These are phyloP conservation scores for Scedosporium apiospermum DNA, from an alignment of 2,329 filamentous ascomycete genomes.

Conservation along the genomic window DNA sequence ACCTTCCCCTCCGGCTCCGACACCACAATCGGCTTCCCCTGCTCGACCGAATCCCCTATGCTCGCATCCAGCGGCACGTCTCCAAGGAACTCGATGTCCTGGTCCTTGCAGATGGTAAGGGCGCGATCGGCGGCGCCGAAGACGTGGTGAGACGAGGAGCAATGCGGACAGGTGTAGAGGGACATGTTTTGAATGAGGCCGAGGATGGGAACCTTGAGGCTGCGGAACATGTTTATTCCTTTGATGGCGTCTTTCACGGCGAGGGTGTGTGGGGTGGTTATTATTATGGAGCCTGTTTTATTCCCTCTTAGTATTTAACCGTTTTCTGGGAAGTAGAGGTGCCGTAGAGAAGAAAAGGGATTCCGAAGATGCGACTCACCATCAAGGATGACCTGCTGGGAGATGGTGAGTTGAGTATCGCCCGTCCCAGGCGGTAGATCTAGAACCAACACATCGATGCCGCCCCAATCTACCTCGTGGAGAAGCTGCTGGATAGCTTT, in stretches of 20 bases:
- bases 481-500: constrained; percentile 93
- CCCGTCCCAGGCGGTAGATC: constrained; percentile 92
- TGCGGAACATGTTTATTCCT: constrained; percentile 87
- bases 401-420: constrained; percentile 93
- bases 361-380: constrained; percentile 35
- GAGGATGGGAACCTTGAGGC: constrained; percentile 69
- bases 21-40: constrained; percentile 82
- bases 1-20: constrained; percentile 69
- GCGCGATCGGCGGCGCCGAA: constrained; percentile 63
- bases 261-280: constrained; percentile 89
- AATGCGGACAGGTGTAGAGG: constrained; percentile 71
- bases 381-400: constrained; percentile 83
- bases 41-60: constrained; percentile 81
- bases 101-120: constrained; percentile 56
- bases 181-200: constrained; percentile 93
- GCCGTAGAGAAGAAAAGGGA: constrained; percentile 3
- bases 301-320: constrained; percentile 4
- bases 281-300: constrained; percentile 62
- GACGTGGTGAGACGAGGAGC: constrained; percentile 62
- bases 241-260: constrained; percentile 86
- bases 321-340: not conserved
- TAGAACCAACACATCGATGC: constrained; percentile 77
- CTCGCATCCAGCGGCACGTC: constrained; percentile 80
- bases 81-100: constrained; percentile 71
- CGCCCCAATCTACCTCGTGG: constrained; percentile 90